phyloP scores from a whole-genome alignment of 495 filamentous ascomycete species.

The Tuber borchii region DNA sequence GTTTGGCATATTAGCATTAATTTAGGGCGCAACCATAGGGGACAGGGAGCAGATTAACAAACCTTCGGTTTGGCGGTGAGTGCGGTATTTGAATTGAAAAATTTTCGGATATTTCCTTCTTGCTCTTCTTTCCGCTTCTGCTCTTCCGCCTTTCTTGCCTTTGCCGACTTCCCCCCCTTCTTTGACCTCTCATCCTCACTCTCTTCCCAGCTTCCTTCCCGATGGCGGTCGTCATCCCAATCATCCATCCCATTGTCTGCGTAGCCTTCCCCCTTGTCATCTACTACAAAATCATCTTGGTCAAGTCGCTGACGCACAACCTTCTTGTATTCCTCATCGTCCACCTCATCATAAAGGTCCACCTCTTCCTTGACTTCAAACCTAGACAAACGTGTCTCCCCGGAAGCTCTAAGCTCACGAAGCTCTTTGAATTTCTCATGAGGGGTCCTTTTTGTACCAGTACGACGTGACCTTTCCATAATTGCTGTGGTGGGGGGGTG shows the following conservation, averaged over 20 bases:
- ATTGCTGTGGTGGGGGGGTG: neutral
- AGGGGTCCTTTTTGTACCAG: slow-evolving; percentile 27
- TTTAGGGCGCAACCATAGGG: neutral
- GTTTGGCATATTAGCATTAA: neutral
- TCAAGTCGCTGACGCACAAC: slow-evolving; percentile 82
- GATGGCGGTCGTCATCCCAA: slow-evolving; percentile 55
- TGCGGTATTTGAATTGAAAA: slow-evolving; percentile 68
- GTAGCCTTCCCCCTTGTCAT: slow-evolving; percentile 89
- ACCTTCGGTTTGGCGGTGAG: slow-evolving; percentile 72
- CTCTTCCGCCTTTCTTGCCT: slow-evolving; percentile 85
- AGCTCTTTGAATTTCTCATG: slow-evolving; percentile 64
- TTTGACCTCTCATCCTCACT: slow-evolving; percentile 25
- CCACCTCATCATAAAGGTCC: slow-evolving; percentile 88
- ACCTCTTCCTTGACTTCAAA: slow-evolving; percentile 82
- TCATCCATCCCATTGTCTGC: slow-evolving; percentile 96
- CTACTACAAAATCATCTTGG: slow-evolving; percentile 94
- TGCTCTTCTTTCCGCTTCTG: slow-evolving; percentile 75
- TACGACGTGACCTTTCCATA: slow-evolving; percentile 38
- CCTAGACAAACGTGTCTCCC: slow-evolving; percentile 81
- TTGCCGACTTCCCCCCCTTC: slow-evolving; percentile 50
- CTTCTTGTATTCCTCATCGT: slow-evolving; percentile 95
- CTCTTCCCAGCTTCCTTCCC: slow-evolving; percentile 30
- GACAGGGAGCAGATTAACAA: slow-evolving; percentile 11
- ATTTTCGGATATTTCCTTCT: slow-evolving; percentile 85
- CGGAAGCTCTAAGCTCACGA: slow-evolving; percentile 72